A percentile compares a stretch with the other conserved stretches of the same genome.
Evolutionary conservation across 1,284 basidiomycete genomes (phyloP).

Genomic region (Cystobasidium slooffiae): DNA sequence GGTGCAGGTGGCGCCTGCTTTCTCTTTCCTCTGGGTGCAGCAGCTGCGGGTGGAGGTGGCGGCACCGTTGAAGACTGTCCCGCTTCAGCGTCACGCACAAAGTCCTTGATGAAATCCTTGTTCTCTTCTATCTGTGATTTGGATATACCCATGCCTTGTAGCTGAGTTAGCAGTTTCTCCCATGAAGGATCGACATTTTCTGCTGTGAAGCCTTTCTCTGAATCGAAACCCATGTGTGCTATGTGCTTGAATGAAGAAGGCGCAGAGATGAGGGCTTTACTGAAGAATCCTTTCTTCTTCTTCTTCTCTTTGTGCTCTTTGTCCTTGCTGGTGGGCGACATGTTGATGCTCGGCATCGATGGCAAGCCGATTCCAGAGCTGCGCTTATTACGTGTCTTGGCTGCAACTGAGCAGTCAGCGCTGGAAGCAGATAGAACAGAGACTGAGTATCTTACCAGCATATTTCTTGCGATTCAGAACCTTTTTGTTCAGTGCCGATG

Average conservation of each 20-base stretch:
- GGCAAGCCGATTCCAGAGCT: conserved; percentile 25
- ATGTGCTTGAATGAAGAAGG: conserved; percentile 83
- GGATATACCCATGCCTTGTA: conserved; percentile 71
- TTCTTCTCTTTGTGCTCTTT: conserved; percentile 59
- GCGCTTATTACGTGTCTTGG: conserved; percentile 7
- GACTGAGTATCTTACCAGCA: conserved; percentile 59
- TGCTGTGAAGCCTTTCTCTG: conserved; percentile 81
- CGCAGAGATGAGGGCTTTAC: conserved; percentile 88
- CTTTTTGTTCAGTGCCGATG: conserved; percentile 86
- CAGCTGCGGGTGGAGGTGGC: conserved; percentile 53
- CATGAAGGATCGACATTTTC: conserved; percentile 91
- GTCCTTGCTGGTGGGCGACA: conserved; percentile 20
- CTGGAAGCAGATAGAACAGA: background rate
- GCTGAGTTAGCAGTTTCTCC: conserved; percentile 74
- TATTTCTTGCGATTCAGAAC: conserved; percentile 72
- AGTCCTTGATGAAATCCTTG: conserved; percentile 87
- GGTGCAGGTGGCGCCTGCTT: conserved; percentile 62
- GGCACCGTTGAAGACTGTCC: conserved; percentile 49
- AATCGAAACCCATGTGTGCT: conserved; percentile 93
- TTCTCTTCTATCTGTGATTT: conserved; percentile 68
- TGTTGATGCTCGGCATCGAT: conserved; percentile 29
- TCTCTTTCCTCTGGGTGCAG: conserved; percentile 59
- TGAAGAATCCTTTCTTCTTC: conserved; percentile 76
- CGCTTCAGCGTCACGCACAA: conserved; percentile 65
- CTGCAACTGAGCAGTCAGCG: background rate